A percentile compares a stretch with the other conserved stretches of the same genome.
These are phyloP conservation scores for Colletotrichum somersetense DNA, from an alignment of 2,329 filamentous ascomycete species.

Conservation along the genomic window DNA sequence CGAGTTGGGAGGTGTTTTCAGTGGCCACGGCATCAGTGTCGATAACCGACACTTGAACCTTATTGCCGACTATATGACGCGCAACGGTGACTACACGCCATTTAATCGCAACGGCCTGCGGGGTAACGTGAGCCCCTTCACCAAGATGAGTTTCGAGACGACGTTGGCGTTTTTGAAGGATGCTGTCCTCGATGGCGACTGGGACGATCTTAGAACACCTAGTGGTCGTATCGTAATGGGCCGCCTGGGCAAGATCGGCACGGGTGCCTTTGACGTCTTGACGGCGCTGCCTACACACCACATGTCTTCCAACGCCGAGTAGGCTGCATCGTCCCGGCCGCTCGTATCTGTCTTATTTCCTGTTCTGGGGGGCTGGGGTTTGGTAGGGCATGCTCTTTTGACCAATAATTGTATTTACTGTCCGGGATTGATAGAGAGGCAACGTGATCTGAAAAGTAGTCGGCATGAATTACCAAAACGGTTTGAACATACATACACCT, in stretches of 20 bases:
- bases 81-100: slow-evolving; percentile 86
- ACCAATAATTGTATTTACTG: slow-evolving; percentile 35
- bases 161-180: slow-evolving; percentile 94
- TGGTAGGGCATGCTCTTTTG: slow-evolving; percentile 17
- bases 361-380: slow-evolving; percentile 15
- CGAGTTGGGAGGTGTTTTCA: slow-evolving; percentile 89
- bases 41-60: slow-evolving; percentile 93
- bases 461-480: slow-evolving; percentile 4
- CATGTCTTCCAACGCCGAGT: slow-evolving; percentile 42
- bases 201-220: slow-evolving; percentile 87
- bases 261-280: slow-evolving; percentile 91
- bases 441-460: slow-evolving; percentile 35
- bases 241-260: slow-evolving; percentile 84
- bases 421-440: slow-evolving; percentile 33
- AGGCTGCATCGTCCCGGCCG: not conserved
- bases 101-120: slow-evolving; percentile 93
- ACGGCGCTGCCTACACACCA: slow-evolving; percentile 69
- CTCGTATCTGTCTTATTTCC: slow-evolving; percentile 15
- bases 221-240: slow-evolving; percentile 92
- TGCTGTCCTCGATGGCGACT: slow-evolving; percentile 89
- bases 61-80: slow-evolving; percentile 98
- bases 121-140: slow-evolving; percentile 88
- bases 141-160: slow-evolving; percentile 99
- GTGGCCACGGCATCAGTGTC: slow-evolving; percentile 90
- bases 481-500: not conserved